These are phyloP conservation scores for Solanum peruvianum DNA, from an alignment of 257 asterid species.

Conservation along the genomic window DNA sequence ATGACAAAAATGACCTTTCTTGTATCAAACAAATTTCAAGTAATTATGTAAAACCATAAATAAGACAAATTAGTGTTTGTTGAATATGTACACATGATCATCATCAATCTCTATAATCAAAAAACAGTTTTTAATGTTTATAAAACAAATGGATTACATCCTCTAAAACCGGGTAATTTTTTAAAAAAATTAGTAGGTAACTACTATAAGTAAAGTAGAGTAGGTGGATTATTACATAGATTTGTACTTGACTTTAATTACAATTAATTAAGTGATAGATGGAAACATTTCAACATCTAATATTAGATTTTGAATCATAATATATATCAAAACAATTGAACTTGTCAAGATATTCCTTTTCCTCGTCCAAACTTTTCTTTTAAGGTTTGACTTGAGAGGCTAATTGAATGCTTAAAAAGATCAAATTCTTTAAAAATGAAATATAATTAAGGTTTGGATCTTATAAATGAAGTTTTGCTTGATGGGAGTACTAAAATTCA, in stretches of 20 bases:
- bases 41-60: not conserved
- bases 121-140: not conserved
- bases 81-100: not conserved
- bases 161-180: not conserved
- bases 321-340: not conserved
- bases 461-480: not conserved
- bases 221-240: not conserved
- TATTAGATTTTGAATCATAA: not conserved
- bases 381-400: not conserved
- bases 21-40: not conserved
- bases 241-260: not conserved
- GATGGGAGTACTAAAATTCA: not conserved
- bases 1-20: not conserved
- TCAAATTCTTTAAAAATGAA: too few species aligned
- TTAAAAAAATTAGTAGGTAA: not conserved
- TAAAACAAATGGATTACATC: not conserved
- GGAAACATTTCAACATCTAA: not conserved
- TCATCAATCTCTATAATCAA: not conserved
- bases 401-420: not conserved
- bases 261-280: not conserved
- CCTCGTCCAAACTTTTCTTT: not conserved
- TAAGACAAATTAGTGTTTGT: not conserved
- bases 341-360: not conserved
- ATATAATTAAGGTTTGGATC: not conserved
- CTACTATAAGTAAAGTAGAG: not conserved